A percentile compares a stretch with the other conserved stretches of the same genome.
phyloP scores from a whole-genome alignment of 2,329 filamentous ascomycete genomes.

The Fusarium goolgardi region DNA sequence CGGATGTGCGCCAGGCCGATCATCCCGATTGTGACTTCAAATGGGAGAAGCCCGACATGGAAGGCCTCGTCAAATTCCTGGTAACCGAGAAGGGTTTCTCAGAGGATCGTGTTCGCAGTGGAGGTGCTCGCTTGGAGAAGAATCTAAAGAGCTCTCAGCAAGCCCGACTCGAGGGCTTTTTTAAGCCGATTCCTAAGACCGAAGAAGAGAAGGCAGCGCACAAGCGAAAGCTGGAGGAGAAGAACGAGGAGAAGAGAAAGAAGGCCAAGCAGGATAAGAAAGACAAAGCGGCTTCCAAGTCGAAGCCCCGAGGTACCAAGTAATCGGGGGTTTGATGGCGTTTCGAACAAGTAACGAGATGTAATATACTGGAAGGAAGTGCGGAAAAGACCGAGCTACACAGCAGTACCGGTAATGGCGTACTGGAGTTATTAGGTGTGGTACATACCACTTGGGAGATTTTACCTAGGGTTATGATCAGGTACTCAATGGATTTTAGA shows the following conservation, averaged over 20 bases:
- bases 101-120: constrained; percentile 89
- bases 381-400: constrained; percentile 9
- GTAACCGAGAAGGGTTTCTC: constrained; percentile 97
- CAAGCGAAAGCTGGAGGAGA: constrained; percentile 95
- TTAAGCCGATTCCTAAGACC: constrained; percentile 91
- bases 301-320: constrained; percentile 77
- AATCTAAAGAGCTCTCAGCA: constrained; percentile 93
- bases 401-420: constrained; percentile 30
- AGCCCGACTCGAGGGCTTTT: constrained; percentile 92
- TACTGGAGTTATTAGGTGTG: constrained; percentile 40
- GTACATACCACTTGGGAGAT: constrained; percentile 3
- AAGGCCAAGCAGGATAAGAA: constrained; percentile 94
- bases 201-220: constrained; percentile 84
- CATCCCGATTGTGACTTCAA: constrained; percentile 94
- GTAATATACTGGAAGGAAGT: constrained; percentile 6
- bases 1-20: constrained; percentile 86
- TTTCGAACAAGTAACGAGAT: constrained; percentile 6
- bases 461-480: not conserved
- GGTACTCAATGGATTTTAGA: constrained; percentile 9
- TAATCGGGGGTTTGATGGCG: not conserved
- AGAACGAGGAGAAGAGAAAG: constrained; percentile 93
- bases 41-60: constrained; percentile 93
- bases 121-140: constrained; percentile 83
- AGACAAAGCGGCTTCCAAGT: constrained; percentile 91
- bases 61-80: constrained; percentile 88